Percentiles rank a stretch among this genome's conserved stretches.
phyloP scores from a whole-genome alignment of 2,329 filamentous ascomycete species.

The Scorias spongiosa region DNA sequence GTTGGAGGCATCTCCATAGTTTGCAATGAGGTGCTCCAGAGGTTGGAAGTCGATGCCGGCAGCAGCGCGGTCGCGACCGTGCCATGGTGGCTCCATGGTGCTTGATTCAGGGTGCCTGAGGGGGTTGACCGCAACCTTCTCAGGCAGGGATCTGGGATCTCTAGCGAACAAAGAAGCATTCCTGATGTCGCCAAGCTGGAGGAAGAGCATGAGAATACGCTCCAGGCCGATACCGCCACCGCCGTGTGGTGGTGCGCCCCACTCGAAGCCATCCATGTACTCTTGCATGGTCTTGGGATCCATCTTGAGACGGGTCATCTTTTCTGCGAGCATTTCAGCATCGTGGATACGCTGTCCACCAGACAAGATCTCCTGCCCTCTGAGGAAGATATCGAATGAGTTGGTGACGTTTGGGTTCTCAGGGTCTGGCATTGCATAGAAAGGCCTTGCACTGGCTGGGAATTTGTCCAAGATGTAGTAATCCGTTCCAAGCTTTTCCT shows the following conservation, averaged over 20 bases:
- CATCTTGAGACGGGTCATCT: constrained; percentile 62
- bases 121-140: constrained; percentile 43
- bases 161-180: constrained; percentile 77
- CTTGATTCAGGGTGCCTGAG: constrained; percentile 81
- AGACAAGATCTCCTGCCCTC: constrained; percentile 82
- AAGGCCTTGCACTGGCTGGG: constrained; percentile 66
- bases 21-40: constrained; percentile 77
- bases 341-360: constrained; percentile 90
- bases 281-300: constrained; percentile 75
- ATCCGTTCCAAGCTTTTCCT: constrained; percentile 73
- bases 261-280: constrained; percentile 77
- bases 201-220: constrained; percentile 70
- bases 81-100: constrained; percentile 57
- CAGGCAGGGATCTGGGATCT: constrained; percentile 74
- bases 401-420: constrained; percentile 62
- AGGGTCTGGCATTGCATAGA: constrained; percentile 79
- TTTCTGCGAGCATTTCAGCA: constrained; percentile 54
- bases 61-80: constrained; percentile 31
- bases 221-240: constrained; percentile 84
- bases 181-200: constrained; percentile 78
- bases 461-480: constrained; percentile 95
- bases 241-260: constrained; percentile 76
- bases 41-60: constrained; percentile 48
- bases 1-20: constrained; percentile 88
- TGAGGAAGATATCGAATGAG: constrained; percentile 88